These are phyloP conservation scores for Phialophora verrucosa DNA, from an alignment of 2,329 filamentous ascomycete species.

Conservation along the genomic window DNA sequence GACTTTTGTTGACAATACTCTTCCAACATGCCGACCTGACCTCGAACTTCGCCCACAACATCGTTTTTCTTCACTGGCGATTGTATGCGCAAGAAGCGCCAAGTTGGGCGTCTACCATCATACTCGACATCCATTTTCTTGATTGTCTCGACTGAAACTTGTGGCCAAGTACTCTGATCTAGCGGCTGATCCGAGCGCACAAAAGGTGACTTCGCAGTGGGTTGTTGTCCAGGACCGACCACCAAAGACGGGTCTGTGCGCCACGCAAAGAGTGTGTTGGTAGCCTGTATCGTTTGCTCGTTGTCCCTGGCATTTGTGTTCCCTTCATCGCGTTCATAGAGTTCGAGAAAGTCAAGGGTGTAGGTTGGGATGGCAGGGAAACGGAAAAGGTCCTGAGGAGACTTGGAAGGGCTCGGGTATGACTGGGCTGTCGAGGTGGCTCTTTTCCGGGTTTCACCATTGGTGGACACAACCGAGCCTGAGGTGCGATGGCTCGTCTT, in stretches of 20 bases:
- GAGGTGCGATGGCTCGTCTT: constrained; percentile 83
- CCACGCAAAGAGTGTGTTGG: constrained; percentile 78
- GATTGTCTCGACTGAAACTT: constrained; percentile 59
- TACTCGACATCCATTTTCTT: constrained; percentile 56
- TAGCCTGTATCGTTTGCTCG: constrained; percentile 76
- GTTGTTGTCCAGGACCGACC: constrained; percentile 64
- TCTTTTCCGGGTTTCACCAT: constrained; percentile 65
- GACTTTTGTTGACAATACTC: constrained; percentile 69
- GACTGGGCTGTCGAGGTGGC: constrained; percentile 63
- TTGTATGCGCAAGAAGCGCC: constrained; percentile 65
- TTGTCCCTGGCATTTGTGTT: constrained; percentile 66
- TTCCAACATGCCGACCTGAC: constrained; percentile 74
- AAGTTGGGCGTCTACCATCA: constrained; percentile 67
- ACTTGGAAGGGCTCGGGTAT: constrained; percentile 75
- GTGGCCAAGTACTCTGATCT: constrained; percentile 60
- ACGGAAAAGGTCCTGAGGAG: constrained; percentile 60
- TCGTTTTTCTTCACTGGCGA: constrained; percentile 58
- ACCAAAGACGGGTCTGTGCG: constrained; percentile 74
- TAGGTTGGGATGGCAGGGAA: constrained; percentile 70
- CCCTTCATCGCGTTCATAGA: constrained; percentile 69
- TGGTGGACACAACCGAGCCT: constrained; percentile 74
- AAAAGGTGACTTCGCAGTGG: constrained; percentile 71
- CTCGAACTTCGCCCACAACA: constrained; percentile 76
- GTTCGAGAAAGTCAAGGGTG: constrained; percentile 74
- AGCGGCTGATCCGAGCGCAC: constrained; percentile 62